Evolutionary conservation across 2,329 filamentous ascomycete genomes (phyloP).

Genomic region (Neoarthrinium moseri): DNA sequence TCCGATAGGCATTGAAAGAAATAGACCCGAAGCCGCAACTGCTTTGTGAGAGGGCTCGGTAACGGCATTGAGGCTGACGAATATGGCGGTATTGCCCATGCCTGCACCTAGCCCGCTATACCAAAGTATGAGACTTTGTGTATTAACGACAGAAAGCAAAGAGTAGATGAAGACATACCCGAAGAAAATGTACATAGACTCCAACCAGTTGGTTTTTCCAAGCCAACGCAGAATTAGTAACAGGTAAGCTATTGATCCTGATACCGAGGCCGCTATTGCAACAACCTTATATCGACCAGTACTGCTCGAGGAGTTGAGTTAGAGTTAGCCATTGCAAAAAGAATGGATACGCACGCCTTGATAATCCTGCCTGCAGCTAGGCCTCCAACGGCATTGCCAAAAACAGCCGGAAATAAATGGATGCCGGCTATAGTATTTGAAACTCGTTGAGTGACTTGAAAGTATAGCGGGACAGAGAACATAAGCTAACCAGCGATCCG

Average conservation of each 20-base stretch:
- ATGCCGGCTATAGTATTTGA: conserved; percentile 38
- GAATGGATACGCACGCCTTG: conserved; percentile 17
- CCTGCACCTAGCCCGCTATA: conserved; percentile 41
- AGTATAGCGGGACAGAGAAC: conserved; percentile 51
- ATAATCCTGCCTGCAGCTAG: conserved; percentile 44
- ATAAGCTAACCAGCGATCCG: conserved; percentile 29
- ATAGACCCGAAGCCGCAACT: conserved; percentile 39
- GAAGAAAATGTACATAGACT: conserved; percentile 41
- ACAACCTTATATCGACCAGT: conserved; percentile 44
- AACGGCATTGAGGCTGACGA: conserved; percentile 40
- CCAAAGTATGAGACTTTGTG: no score
- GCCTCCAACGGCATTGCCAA: conserved; percentile 49
- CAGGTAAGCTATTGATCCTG: conserved; percentile 1
- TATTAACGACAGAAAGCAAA: no score
- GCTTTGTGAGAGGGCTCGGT: conserved; percentile 36
- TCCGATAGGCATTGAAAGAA: conserved; percentile 35
- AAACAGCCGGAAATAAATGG: conserved; percentile 50
- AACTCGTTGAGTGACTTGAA: conserved; percentile 45
- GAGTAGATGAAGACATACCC: background rate
- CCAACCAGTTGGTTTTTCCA: conserved; percentile 36
- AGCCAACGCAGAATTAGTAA: conserved; percentile 32
- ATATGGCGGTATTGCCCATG: conserved; percentile 37
- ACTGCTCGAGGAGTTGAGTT: background rate
- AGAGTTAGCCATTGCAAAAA: background rate
- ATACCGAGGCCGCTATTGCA: conserved; percentile 30